Base-by-base conservation (phyloP, 2,329 filamentous ascomycete species). In the Colletotrichum gigasporum region DNA sequence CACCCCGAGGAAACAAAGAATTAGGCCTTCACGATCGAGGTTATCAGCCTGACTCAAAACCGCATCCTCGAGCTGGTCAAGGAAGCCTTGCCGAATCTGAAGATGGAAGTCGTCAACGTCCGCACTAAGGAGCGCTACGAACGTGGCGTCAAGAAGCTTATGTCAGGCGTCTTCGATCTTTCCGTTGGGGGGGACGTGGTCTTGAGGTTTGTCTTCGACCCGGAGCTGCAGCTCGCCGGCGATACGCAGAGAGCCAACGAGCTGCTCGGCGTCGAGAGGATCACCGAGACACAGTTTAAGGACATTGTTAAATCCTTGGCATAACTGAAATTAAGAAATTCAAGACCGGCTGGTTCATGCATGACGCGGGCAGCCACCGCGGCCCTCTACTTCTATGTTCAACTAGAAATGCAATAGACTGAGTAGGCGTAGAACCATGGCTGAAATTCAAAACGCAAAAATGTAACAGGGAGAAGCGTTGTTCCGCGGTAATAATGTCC, bases 11-110 rank as follows among this genome's bases (percentile, higher is more conserved):
- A 79, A 47, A 87, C 84, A 0, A 80, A 75, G 65, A 88, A 89
- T 70, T 76, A 82, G 52, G 80, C 82, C 67, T 74, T 90, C 37
- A 84, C 81, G 63, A 70, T 88, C 14, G 80, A 82, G 12, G 83
- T 80, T 5, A 81, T 84, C 58, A 76, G 77, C 20, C 78, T 80
- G 0, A 82, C 80, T 1, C 83, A 87, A 72, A 82, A 81, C 3
- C 76, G 86, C 51, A 72, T 89, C 2, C 69, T 87, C 2, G 74
- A 67, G 34, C 51, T 68, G 5, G 66, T 67, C 9, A 69, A 70
- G 57, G 71, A 73, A 53, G 35, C 51, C 35, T 32, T 58, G 44
- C 54, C 54, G 20, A 34, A 51, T 16, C 22, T 32, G 8, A 32
- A 58, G n/a, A 12, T 58, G 11, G 54, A 58, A 5, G 37, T 58